These are phyloP conservation scores for Porpolomopsis calyptriformis DNA, from an alignment of 768 basidiomycete genomes.

Conservation along the genomic window DNA sequence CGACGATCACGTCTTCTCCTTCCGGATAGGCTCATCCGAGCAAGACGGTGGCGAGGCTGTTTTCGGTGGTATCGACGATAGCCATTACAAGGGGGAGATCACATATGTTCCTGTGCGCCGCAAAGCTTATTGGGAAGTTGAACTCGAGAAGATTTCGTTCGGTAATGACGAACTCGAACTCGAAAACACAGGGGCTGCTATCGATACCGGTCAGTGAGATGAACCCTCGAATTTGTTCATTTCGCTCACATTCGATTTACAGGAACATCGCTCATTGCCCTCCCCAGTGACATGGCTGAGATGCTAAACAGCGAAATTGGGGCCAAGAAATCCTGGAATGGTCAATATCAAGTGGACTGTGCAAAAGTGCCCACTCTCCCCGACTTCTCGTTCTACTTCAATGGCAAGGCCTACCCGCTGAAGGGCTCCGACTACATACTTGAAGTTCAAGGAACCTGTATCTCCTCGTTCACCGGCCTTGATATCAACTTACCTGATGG, in stretches of 20 bases:
- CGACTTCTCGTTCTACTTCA: conserved; percentile 74
- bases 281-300: conserved; percentile 92
- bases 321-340: conserved; percentile 90
- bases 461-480: conserved; percentile 85
- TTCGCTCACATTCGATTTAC: conserved; percentile 3
- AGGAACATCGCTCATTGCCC: conserved; percentile 90
- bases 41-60: conserved; percentile 82
- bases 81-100: conserved; percentile 72
- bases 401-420: conserved; percentile 68
- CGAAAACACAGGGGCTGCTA: conserved; percentile 88
- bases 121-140: conserved; percentile 98
- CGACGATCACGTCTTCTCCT: conserved; percentile 83
- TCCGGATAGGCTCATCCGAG: conserved; percentile 83
- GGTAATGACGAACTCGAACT: conserved; percentile 84
- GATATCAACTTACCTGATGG: conserved; percentile 73
- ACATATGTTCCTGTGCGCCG: conserved; percentile 83
- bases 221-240: background rate
- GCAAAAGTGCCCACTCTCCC: conserved; percentile 75
- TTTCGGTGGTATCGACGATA: conserved; percentile 81
- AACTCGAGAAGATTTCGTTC: conserved; percentile 77
- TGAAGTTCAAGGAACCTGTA: conserved; percentile 84
- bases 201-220: conserved; percentile 58
- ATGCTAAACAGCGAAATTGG: conserved; percentile 96
- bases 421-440: conserved; percentile 84
- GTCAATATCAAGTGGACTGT: conserved; percentile 90